Base-by-base conservation (phyloP, 352 stramenopile species). In the Thalassiosira mediterranea region DNA sequence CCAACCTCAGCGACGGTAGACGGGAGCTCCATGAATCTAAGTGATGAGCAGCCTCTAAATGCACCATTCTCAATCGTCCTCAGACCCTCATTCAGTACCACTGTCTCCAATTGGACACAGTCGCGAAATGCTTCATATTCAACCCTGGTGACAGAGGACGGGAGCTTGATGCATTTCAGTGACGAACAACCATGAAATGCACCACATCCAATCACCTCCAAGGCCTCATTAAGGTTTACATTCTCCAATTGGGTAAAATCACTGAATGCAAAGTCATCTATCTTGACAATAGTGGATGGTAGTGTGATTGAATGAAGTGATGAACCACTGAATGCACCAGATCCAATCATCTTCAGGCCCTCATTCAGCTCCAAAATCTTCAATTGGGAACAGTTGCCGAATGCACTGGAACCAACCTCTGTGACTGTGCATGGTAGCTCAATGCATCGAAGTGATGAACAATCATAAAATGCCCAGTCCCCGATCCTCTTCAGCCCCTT, bases 401-500 rank as follows among this genome's bases (percentile, higher is more conserved):
- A 54, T 25, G 46, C 46, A 54, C 23, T 26, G 13, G 5, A 7
- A 8, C 19, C 46, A 7, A 54, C 13, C 19, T 25, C 19, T 11
- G 46, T 25, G 11, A 54, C 46, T 10, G 46, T 26, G 5, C 8
- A 10, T 44, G 37, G 37, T 44, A 65, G 7, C 21, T 32, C 46
- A 3, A 70, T 25, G n/a, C 3, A 29, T 47, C 23, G 2, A 2
- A 70, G 31, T 8, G 40, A 42, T 4, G 4, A 26, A 25, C 60
- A 70, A 8, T 3, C 8, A 23, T 17, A n/a, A 19, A 70, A 70
- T 2, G 60, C 60, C n/a, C 49, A 15, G n/a, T 60, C 46, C 19
- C 60, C 47, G 23, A 70, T 70, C 3, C 11, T 19, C 46, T 54
- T 7, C 46, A 54, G 46, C 19, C 46, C 46, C 46, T 54, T n/a